phyloP scores from a whole-genome alignment of 768 basidiomycete genomes.

The Fistulinella prunicolor region DNA sequence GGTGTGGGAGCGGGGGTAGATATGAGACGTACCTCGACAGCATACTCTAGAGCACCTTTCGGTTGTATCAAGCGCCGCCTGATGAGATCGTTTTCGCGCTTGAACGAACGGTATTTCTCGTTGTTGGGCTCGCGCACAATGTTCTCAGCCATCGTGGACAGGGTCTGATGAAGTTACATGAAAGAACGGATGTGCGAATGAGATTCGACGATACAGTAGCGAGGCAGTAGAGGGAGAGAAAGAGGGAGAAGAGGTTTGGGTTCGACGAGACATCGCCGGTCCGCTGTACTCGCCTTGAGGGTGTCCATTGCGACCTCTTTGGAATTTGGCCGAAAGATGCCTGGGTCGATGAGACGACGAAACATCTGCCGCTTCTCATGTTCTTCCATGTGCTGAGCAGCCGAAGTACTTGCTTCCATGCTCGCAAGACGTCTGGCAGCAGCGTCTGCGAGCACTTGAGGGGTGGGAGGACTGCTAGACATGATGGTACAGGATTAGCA shows the following conservation, averaged over 20 bases:
- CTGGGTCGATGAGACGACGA: constrained; percentile 74
- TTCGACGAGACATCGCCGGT: background rate
- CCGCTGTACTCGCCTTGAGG: constrained; percentile 48
- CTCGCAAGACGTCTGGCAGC: constrained; percentile 23
- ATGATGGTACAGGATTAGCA: constrained; percentile 6
- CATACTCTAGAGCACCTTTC: constrained; percentile 75
- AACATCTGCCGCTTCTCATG: constrained; percentile 70
- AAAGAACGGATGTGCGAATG: too few relatives aligned
- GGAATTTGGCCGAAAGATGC: constrained; percentile 69
- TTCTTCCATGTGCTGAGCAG: constrained; percentile 36
- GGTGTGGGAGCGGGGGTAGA: too few relatives aligned
- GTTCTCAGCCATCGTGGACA: constrained; percentile 70
- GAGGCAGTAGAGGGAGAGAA: background rate
- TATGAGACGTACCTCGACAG: constrained; percentile 67
- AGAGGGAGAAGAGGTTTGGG: background rate
- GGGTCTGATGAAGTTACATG: constrained; percentile 36
- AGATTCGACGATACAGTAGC: background rate
- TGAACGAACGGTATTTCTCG: constrained; percentile 70
- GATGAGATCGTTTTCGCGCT: constrained; percentile 68
- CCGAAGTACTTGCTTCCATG: background rate
- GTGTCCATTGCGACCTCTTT: constrained; percentile 57
- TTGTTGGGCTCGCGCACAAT: constrained; percentile 71
- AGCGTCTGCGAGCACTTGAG: constrained; percentile 29
- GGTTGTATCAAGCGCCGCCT: constrained; percentile 65
- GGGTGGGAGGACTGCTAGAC: constrained; percentile 11